These are phyloP conservation scores for Penicillium expansum DNA, from an alignment of 2,329 filamentous ascomycete genomes.

Conservation along the genomic window DNA sequence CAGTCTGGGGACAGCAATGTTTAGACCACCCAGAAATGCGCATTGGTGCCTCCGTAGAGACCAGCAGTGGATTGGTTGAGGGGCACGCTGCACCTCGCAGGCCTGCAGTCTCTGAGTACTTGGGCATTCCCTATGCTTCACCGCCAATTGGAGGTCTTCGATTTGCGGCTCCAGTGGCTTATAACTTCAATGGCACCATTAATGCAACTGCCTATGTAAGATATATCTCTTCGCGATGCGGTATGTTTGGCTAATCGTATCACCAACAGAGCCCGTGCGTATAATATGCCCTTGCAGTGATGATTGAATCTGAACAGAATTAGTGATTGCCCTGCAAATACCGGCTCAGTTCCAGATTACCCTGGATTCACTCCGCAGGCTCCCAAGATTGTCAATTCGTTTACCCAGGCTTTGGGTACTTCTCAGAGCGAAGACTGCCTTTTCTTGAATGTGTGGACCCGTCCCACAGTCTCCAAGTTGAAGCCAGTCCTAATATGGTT, in stretches of 20 bases:
- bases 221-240: background rate
- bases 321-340: slow-evolving; percentile 27
- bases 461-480: slow-evolving; percentile 15
- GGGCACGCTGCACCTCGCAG: slow-evolving; percentile 19
- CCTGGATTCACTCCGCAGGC: slow-evolving; percentile 24
- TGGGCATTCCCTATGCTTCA: slow-evolving; percentile 31
- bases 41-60: slow-evolving; percentile 14
- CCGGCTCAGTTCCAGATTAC: slow-evolving; percentile 17
- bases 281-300: background rate
- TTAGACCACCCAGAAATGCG: background rate
- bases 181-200: slow-evolving; percentile 9
- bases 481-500: slow-evolving; percentile 44
- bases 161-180: slow-evolving; percentile 26
- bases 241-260: background rate
- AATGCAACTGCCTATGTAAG: slow-evolving; percentile 14
- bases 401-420: slow-evolving; percentile 19
- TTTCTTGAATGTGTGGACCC: slow-evolving; percentile 36
- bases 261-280: slow-evolving; percentile 17
- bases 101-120: slow-evolving; percentile 24
- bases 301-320: background rate
- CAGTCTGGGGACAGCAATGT: background rate
- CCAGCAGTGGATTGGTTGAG: slow-evolving; percentile 24
- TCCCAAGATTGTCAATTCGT: slow-evolving; percentile 18
- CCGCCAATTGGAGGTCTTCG: slow-evolving; percentile 28
- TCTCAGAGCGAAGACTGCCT: slow-evolving; percentile 39